These are phyloP conservation scores for Wallacemonas collosoma DNA, from an alignment of 208 protist genomes.

Conservation along the genomic window DNA sequence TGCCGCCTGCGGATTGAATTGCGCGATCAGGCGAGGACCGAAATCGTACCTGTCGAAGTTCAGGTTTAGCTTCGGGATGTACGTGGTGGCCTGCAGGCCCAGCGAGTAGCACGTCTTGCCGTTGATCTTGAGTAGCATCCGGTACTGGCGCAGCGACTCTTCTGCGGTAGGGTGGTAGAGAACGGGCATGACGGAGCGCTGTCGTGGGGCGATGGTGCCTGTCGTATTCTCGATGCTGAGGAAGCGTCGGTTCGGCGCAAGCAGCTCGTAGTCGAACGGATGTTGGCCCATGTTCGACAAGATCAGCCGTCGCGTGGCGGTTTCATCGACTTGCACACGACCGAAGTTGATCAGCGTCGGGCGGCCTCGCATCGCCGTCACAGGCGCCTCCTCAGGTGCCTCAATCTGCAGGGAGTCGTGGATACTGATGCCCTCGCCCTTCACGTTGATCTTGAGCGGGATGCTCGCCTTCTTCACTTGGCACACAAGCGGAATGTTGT, in stretches of 20 bases:
- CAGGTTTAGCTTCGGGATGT: constrained; percentile 89
- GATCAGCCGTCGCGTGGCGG: constrained; percentile 65
- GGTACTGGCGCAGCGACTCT: constrained; percentile 70
- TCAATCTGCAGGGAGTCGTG: constrained; percentile 89
- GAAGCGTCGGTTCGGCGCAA: constrained; percentile 44
- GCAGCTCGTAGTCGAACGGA: constrained; percentile 85
- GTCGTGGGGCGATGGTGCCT: constrained; percentile 72
- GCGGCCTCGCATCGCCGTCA: constrained; percentile 40
- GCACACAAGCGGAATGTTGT: constrained; percentile 94
- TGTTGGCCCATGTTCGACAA: constrained; percentile 92
- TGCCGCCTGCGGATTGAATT: constrained; percentile 43
- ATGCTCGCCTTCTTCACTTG: constrained; percentile 91
- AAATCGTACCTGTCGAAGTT: constrained; percentile 91
- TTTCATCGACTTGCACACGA: constrained; percentile 93
- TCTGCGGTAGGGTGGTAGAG: constrained; percentile 82
- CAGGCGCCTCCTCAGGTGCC: constrained; percentile 36
- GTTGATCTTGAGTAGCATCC: constrained; percentile 83
- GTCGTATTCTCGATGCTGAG: constrained; percentile 53
- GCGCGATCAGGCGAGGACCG: constrained; percentile 88
- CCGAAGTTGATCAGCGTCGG: constrained; percentile 83
- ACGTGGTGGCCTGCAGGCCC: constrained; percentile 68
- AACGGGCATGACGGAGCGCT: constrained; percentile 67
- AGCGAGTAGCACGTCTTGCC: constrained; percentile 83
- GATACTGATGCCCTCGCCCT: constrained; percentile 94
- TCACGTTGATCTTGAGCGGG: constrained; percentile 95